phyloP scores from a whole-genome alignment of 805 yeast species.

The Yarrowia divulgata region DNA sequence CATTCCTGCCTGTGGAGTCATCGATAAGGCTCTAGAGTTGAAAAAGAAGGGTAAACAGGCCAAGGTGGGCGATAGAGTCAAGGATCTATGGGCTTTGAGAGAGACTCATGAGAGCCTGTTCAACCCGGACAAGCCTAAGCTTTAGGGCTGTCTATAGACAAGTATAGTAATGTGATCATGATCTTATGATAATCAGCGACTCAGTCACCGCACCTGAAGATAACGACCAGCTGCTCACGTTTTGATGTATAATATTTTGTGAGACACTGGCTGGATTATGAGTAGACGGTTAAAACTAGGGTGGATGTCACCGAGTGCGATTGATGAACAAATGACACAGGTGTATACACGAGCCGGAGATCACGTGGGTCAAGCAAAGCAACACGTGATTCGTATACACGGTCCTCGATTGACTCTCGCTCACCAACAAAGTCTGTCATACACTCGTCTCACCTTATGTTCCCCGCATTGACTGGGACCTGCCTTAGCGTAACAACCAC shows the following conservation, averaged over 20 bases:
- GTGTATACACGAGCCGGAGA: too few species aligned
- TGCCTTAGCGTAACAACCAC: neutral
- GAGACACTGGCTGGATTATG: neutral
- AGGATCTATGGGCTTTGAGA: slow-evolving; percentile 42
- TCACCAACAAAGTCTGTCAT: neutral
- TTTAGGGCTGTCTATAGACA: neutral
- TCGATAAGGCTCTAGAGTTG: slow-evolving; percentile 44
- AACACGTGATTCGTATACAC: too few species aligned
- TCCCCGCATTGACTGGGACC: slow-evolving; percentile 15
- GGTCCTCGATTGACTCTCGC: too few species aligned
- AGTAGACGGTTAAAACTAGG: too few species aligned
- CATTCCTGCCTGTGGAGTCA: slow-evolving; percentile 47
- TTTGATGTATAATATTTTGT: neutral
- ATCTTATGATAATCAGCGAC: neutral
- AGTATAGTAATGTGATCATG: neutral
- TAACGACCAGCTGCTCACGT: too few species aligned
- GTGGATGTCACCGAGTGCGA: too few species aligned
- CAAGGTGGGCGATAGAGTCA: slow-evolving; percentile 40
- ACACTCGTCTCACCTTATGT: neutral
- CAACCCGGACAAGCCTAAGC: slow-evolving; percentile 17
- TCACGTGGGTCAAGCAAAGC: too few species aligned
- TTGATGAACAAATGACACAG: too few species aligned
- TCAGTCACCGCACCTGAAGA: too few species aligned
- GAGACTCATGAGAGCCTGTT: slow-evolving; percentile 42
- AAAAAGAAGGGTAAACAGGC: slow-evolving; percentile 34